Conservation (phyloP, 2,329 filamentous ascomycete genomes). For the Sarocladium kiliense region DNA sequence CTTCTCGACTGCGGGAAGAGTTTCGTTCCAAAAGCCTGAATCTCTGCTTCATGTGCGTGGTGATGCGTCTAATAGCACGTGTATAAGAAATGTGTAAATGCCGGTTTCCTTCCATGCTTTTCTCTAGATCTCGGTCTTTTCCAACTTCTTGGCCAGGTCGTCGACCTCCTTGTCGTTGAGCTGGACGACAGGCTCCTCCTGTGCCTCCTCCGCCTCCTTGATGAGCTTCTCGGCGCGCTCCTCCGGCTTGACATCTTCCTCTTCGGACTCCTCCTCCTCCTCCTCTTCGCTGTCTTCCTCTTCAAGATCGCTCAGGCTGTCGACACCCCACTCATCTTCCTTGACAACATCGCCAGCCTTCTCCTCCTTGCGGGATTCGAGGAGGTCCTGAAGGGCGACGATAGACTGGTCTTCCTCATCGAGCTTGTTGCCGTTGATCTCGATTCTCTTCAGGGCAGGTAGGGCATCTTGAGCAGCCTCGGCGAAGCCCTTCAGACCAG, state of each 20-base stretch:
- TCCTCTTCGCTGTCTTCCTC: conserved; percentile 67
- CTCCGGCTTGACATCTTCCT: conserved; percentile 57
- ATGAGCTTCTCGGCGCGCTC: conserved; percentile 64
- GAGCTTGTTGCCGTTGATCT: conserved; percentile 96
- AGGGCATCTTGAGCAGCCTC: conserved; percentile 63
- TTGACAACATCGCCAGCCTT: conserved; percentile 59
- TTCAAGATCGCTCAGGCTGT: conserved; percentile 81
- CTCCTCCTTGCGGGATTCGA: conserved; percentile 75
- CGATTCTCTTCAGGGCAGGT: conserved; percentile 75
- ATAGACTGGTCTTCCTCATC: conserved; percentile 76
- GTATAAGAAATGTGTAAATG: conserved; percentile 19
- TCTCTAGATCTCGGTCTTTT: conserved; percentile 58
- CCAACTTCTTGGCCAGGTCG: conserved; percentile 67
- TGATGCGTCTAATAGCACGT: not conserved
- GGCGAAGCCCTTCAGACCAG: conserved; percentile 67
- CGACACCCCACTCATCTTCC: conserved; percentile 80
- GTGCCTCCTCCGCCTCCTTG: conserved; percentile 65
- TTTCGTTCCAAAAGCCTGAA: not conserved
- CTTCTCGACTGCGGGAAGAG: not conserved
- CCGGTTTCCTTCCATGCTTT: conserved; percentile 14
- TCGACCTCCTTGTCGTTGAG: conserved; percentile 75
- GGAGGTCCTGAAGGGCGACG: conserved; percentile 60
- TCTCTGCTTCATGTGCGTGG: not conserved
- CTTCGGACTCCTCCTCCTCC: conserved; percentile 63
- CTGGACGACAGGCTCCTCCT: conserved; percentile 68